These are phyloP conservation scores for Rhizomucor pusillus DNA, from an alignment of 371 early-diverging fungal genomes.

Conservation along the genomic window DNA sequence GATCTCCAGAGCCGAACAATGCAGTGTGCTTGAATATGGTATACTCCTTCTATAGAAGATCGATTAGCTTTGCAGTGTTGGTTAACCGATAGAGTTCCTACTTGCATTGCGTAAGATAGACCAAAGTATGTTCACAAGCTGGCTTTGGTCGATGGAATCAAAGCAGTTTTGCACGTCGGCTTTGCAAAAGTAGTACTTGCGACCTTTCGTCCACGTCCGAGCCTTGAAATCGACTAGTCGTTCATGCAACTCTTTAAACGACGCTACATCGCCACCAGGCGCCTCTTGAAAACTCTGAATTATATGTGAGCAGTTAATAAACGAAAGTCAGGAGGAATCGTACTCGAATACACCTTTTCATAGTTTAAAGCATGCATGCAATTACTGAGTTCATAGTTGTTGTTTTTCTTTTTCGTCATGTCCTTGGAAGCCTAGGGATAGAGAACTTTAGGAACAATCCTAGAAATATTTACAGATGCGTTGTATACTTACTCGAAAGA, in stretches of 20 bases:
- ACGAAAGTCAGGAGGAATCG: background rate
- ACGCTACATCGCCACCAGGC: background rate
- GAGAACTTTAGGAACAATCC: too few relatives aligned
- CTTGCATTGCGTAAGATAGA: constrained; percentile 47
- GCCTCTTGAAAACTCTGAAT: background rate
- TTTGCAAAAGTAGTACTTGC: constrained; percentile 72
- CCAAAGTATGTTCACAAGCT: constrained; percentile 59
- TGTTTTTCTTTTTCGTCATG: background rate
- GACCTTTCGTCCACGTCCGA: background rate
- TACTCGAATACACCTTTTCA: background rate
- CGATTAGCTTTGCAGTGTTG: too few relatives aligned
- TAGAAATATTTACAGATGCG: constrained; percentile 5
- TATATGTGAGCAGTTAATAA: background rate
- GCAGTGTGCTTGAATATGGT: constrained; percentile 36
- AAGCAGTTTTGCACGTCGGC: constrained; percentile 77
- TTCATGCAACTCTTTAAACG: background rate
- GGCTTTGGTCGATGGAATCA: constrained; percentile 75
- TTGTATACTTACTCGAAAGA: constrained; percentile 27
- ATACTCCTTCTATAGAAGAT: constrained; percentile 55
- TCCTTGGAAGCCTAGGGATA: background rate
- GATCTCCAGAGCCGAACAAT: too few relatives aligned
- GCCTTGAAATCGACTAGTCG: background rate
- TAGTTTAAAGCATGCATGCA: background rate
- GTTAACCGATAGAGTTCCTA: background rate
- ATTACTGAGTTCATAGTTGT: background rate